These are phyloP conservation scores for Acephala macrosclerotiorum DNA, from an alignment of 2,329 filamentous ascomycete species.

Conservation along the genomic window DNA sequence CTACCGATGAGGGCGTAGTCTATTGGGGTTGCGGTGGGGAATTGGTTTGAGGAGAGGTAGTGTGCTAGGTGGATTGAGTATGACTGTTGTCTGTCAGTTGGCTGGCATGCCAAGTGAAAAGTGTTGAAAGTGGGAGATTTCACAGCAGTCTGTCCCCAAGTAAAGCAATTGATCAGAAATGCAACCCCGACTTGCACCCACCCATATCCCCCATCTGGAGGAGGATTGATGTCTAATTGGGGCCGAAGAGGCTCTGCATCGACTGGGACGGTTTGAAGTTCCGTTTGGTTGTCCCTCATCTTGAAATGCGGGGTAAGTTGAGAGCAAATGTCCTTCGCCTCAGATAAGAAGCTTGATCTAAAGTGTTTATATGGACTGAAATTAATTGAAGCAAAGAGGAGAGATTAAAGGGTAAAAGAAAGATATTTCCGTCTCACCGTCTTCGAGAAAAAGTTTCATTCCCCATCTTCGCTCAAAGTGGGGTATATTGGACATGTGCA, in stretches of 20 bases:
- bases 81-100: constrained; percentile 40
- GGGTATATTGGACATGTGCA: background rate
- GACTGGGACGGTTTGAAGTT: background rate
- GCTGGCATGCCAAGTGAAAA: background rate
- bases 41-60: constrained; percentile 59
- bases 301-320: constrained; percentile 1
- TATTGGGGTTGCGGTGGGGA: constrained; percentile 58
- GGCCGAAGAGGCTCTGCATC: background rate
- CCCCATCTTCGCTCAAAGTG: background rate
- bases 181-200: constrained; percentile 38
- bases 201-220: constrained; percentile 60
- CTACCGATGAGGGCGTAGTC: constrained; percentile 68
- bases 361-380: background rate
- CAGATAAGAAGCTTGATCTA: background rate
- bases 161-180: constrained; percentile 37
- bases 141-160: constrained; percentile 49
- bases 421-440: background rate
- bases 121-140: constrained; percentile 19
- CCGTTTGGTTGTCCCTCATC: constrained; percentile 9
- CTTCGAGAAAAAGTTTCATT: background rate
- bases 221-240: constrained; percentile 26
- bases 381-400: background rate
- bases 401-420: background rate
- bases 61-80: constrained; percentile 64
- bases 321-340: background rate